Conservation (phyloP, 2,329 filamentous ascomycete species). For the Arachnopeziza araneosa region DNA sequence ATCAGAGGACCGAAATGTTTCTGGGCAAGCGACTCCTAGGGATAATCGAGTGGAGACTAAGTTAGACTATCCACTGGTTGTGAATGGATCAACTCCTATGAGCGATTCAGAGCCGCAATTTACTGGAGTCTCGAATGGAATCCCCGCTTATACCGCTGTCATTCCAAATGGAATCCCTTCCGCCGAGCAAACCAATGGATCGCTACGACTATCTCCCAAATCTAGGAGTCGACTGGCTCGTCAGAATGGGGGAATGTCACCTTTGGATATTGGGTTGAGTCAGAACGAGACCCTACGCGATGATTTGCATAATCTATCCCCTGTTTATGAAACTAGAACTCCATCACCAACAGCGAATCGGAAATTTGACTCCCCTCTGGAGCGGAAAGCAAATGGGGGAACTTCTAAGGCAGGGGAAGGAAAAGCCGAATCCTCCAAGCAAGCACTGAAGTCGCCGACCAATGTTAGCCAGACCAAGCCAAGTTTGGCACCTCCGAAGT, state of each 20-base stretch:
- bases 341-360: slow-evolving; percentile 61
- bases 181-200: slow-evolving; percentile 17
- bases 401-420: slow-evolving; percentile 13
- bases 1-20: slow-evolving; percentile 18
- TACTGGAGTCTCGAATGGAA: slow-evolving; percentile 5
- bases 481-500: slow-evolving; percentile 27
- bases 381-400: slow-evolving; percentile 13
- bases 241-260: slow-evolving; percentile 28
- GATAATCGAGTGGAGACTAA: slow-evolving; percentile 14
- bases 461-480: slow-evolving; percentile 32
- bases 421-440: slow-evolving; percentile 10
- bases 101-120: slow-evolving; percentile 4
- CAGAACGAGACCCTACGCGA: slow-evolving; percentile 24
- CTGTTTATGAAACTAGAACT: slow-evolving; percentile 67
- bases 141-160: slow-evolving; percentile 6
- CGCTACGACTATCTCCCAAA: slow-evolving; percentile 24
- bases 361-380: slow-evolving; percentile 40
- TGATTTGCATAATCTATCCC: slow-evolving; percentile 50
- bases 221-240: slow-evolving; percentile 21
- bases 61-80: slow-evolving; percentile 20
- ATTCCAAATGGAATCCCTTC: slow-evolving; percentile 14
- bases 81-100: slow-evolving; percentile 23
- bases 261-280: slow-evolving; percentile 26
- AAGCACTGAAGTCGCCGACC: slow-evolving; percentile 20
- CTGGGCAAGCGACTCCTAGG: slow-evolving; percentile 24